Evolutionary conservation across 495 filamentous ascomycete species (phyloP), one percentile per base, ranked within the genome.

Genomic region (Neurospora intermedia): DNA sequence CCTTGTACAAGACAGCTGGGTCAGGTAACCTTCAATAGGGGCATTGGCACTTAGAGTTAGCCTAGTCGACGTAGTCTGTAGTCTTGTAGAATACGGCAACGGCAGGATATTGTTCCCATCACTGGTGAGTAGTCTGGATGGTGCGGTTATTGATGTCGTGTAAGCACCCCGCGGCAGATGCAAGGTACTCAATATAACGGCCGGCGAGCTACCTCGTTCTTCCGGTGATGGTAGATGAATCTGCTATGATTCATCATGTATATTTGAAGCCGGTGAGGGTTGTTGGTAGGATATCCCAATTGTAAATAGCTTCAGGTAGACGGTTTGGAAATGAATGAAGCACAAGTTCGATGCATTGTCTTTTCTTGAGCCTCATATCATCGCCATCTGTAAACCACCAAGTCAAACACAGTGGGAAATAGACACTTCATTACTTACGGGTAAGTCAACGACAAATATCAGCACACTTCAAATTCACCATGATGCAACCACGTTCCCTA

Each of bases 401-500:
- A 6, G 35, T 38, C 35, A 38, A 38, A 38, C 35, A 38, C 39
- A 39, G 27, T 31, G 27, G 27, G 27, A 31, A 31, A 31, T 2
- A 31, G 3, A 2, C 27, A 31, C 27, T 31, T 31, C 27, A 31
- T 31, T 2, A 27, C 27, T 9, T 6, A 39, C 6, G 7, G 39
- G 39, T 39, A 39, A 70, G 27, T 69, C 16, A 66, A 71, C 27
- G 5, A 48, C 40, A 20, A 13, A 46, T 0, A 46, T 5, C 48
- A 1, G 3, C 35, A n/a, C 0, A 8, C 13, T 39, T 27, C 0
- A 38, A 18, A 11, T 16, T 27, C 54, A 69, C 74, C 62, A 78
- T 80, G 82, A 82, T 82, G 81, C 81, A 71, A 76, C 39, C 38
- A 46, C 77, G 81, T 81, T 82, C 79, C 80, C 81, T 82, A 76